Evolutionary conservation across 1,284 basidiomycete genomes (phyloP).

Genomic region (Polyporus tsugae): DNA sequence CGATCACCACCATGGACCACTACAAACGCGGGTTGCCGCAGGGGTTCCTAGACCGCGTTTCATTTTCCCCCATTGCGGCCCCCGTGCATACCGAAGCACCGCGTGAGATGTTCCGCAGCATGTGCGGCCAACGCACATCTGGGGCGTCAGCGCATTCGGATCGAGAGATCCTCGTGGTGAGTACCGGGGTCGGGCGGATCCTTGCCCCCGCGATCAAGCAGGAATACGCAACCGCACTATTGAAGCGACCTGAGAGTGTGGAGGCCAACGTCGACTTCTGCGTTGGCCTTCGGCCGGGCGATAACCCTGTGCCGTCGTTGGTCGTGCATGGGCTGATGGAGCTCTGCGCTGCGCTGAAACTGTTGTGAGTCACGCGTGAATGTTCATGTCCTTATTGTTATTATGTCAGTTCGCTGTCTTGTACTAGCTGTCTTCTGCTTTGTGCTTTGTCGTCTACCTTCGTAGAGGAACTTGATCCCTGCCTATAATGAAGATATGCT

Average conservation of each 20-base stretch:
- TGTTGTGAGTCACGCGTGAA: not conserved
- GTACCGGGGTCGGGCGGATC: not conserved
- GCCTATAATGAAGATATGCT: no score
- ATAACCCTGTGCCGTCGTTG: not conserved
- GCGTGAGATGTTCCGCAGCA: not conserved
- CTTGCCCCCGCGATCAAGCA: not conserved
- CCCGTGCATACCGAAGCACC: not conserved
- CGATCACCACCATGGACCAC: not conserved
- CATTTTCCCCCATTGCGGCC: not conserved
- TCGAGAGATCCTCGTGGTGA: not conserved
- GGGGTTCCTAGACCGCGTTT: not conserved
- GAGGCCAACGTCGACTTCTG: not conserved
- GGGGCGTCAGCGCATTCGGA: not conserved
- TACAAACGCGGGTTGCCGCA: not conserved
- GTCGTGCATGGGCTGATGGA: not conserved
- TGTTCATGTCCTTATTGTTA: no score
- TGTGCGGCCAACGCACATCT: not conserved
- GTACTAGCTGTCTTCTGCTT: no score
- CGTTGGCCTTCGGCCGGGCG: not conserved
- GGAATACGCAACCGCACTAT: not conserved
- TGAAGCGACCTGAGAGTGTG: not conserved
- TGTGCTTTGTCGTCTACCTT: no score
- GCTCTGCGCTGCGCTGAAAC: not conserved
- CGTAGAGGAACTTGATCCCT: no score
- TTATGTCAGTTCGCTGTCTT: no score